Base-by-base conservation (phyloP, 1,139 yeast genomes). In the Pichia sorboxylosa region DNA sequence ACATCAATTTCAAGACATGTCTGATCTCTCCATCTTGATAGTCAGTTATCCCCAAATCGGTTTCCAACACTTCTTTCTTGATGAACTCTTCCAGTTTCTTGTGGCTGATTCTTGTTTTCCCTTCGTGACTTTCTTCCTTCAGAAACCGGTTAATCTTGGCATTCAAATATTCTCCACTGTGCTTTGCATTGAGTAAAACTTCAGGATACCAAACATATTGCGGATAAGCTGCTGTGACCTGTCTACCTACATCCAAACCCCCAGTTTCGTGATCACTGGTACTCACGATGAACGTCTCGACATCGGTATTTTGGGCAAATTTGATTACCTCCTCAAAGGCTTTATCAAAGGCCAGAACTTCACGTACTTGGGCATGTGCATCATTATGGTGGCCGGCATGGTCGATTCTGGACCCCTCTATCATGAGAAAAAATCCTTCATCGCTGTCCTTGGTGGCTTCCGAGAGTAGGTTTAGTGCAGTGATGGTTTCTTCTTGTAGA, bases 251-350 rank as follows among this genome's bases (percentile, higher is more conserved):
- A 18, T 73, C 73, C 44, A 84, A 62, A 2, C 94, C 95, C 41
- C 95, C 95, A 26, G 94, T 84, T 53, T 84, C 95, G 56, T 84
- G 95, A 52, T 84, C 94, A 17, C 90, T 77, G 3, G 94, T 82
- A 17, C 85, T 71, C 28, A 84, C 59, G 24, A 82, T 67, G 30
- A 79, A 64, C 1, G 94, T 83, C 41, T 82, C 93, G 13, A 67
- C 71, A 30, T 76, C 79, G 4, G 77, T 51, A 6, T 63, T 47
- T 40, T 76, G 69, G 25, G 79, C 81, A 51, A 71, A 82, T 27
- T 79, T 70, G 32, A 69, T 52, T 3, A 77, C 93, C 6, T 79
- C 76, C 42, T 66, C 54, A 55, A 79, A 80, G 4, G 92, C 84
- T 34, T 67, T 73, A 51, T 81, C 92, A 51, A 72, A 84, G 2